phyloP scores from a whole-genome alignment of 768 basidiomycete genomes.

The Harrya chromipes region DNA sequence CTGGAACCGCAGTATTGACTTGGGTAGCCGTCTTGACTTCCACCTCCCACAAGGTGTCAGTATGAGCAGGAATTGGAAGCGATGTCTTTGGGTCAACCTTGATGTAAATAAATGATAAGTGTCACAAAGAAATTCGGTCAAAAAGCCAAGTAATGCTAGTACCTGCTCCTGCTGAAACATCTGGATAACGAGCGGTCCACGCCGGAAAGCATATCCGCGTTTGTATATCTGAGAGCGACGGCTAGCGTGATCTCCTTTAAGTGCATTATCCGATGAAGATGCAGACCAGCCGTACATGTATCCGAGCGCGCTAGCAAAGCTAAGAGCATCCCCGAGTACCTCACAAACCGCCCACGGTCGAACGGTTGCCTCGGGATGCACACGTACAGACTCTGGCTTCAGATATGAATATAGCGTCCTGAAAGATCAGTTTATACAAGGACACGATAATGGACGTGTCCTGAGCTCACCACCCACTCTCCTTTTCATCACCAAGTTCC shows the following conservation, averaged over 20 bases:
- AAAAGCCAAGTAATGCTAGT: constrained; percentile 6
- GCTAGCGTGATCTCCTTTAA: constrained; percentile 30
- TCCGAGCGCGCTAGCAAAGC: constrained; percentile 77
- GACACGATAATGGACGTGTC: background rate
- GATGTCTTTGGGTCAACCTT: constrained; percentile 76
- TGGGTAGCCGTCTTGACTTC: constrained; percentile 83
- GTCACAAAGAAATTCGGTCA: background rate
- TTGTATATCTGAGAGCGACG: constrained; percentile 78
- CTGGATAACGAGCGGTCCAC: constrained; percentile 67
- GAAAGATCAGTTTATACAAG: background rate
- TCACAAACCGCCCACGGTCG: constrained; percentile 81
- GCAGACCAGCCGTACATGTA: constrained; percentile 51
- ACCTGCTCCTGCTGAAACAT: constrained; percentile 89
- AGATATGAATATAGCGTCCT: constrained; percentile 80
- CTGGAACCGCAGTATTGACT: constrained; percentile 56
- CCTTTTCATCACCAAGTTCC: constrained; percentile 56
- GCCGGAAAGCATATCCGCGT: constrained; percentile 72
- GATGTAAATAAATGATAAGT: constrained; percentile 5
- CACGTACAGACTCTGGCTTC: constrained; percentile 80
- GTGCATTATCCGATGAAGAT: background rate
- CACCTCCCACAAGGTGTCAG: constrained; percentile 83
- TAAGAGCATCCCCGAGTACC: constrained; percentile 74
- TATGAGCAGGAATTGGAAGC: constrained; percentile 71
- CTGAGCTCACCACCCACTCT: constrained; percentile 56
- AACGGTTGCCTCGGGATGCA: constrained; percentile 84